Base-by-base conservation (phyloP, 805 yeast species). In the Yarrowia sp. region DNA sequence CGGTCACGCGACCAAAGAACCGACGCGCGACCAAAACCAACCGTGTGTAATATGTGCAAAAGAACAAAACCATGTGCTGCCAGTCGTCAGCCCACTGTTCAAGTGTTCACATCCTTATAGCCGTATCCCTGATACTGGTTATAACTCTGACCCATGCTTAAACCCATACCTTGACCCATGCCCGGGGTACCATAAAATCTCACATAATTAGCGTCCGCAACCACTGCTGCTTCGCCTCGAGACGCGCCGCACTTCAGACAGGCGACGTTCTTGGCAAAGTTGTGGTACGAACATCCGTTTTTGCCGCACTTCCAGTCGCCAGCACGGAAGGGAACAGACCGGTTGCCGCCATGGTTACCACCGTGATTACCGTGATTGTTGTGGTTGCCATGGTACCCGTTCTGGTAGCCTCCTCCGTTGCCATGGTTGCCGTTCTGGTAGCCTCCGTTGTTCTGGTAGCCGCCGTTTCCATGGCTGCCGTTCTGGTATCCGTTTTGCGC, bases 301-400 rank as follows among this genome's bases (percentile, higher is more conserved):
- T 82, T 84, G 25, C 82, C 78, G 77, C 97, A 92, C 73, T 90
- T 91, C 97, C 97, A 92, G 74, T 91, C 97, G 59, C 97, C 97
- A 2, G 97, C 97, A 68, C 97, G 81, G 74, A 92, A 92, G 29
- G 97, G 97, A n/a, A 92, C 96, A 3, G 55, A 51, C 21, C 38
- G 39, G 49, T 33, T 41, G 12, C 29, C 25, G 29, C 38, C 38
- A 14, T 38, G 47, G 39, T 47, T 24, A 12, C 27, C 25, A n/a
- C 29, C 29, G 29, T 27, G 29, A 27, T 27, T 27, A 27, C 10
- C 10, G 14, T 38, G 42, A 31, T 41, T 41, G 31, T 16, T 18
- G 25, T 21, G 36, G 21, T 55, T 46, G 3, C 38, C 44, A 13
- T 27, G 47, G 32, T 42, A 25, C 6, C 33, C 22, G 49, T 42